Base-by-base conservation (phyloP, 306 rosid species). In the Sicyos baderoa region DNA sequence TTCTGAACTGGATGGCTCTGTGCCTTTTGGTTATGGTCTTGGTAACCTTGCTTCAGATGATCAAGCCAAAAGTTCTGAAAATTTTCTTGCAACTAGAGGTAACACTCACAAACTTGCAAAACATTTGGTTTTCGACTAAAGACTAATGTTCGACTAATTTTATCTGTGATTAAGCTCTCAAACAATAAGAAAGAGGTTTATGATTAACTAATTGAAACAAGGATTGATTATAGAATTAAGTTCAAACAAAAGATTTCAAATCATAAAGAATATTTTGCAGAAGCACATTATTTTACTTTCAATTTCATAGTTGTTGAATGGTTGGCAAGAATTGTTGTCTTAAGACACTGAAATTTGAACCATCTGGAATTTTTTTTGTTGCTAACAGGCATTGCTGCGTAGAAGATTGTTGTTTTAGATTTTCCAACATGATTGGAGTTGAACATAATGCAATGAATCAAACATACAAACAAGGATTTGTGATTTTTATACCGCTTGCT, bases 31-130 rank as follows among this genome's bases (percentile, higher is more conserved):
- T 73, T 90, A 85, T 74, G 87, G 86, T 56, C 82, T 88, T 72
- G 89, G 83, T 48, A 82, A 80, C 73, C 75, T 87, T 66, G 77
- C 88, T 80, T 83, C 94, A 9, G 96, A 82, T 72, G 83, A 83
- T 77, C 76, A 83, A 2, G 77, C 81, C 56, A 85, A 81, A 71
- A 81, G 61, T 76, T 86, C 97, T 49, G 94, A 84, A 77, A 89
- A 83, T 51, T 88, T 79, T 75, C 79, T 88, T 73, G 74, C n/a
- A n/a, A 86, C 82, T 87, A 88, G 94, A 88, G 97, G 97, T 91
- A 84, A 74, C 72, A 63, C 29, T 63, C 52, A 11, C 5, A 0
- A 63, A 23, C 32, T 4, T 32, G 37, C 37, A 32, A 32, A 32
- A 32, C 37, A 32, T 32, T 32, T 32, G 37, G 37, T 32, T 32